Percentiles rank a stretch among this genome's conserved stretches.
Conservation (phyloP, 2,329 filamentous ascomycete species). For the Chaetomiaceae sp. region DNA sequence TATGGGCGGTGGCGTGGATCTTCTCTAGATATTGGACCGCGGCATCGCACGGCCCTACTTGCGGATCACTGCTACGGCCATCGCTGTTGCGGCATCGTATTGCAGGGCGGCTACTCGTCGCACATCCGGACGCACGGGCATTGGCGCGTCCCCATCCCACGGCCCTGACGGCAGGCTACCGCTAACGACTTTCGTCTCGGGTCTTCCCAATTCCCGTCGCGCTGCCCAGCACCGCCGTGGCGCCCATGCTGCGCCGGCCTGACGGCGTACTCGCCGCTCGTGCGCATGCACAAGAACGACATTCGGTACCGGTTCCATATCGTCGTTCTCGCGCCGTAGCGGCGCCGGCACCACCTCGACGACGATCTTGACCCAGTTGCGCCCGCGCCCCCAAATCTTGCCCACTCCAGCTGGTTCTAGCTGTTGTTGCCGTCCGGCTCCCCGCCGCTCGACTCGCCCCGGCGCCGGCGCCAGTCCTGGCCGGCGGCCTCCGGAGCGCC, state of each 20-base stretch:
- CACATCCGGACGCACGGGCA: conserved; percentile 58
- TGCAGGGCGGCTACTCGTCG: conserved; percentile 50
- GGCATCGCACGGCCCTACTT: no score
- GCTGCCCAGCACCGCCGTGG: conserved; percentile 55
- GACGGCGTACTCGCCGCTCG: conserved; percentile 71
- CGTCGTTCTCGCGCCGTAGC: conserved; percentile 36
- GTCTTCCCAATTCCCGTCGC: conserved; percentile 70
- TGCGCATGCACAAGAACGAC: conserved; percentile 63
- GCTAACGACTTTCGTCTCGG: conserved; percentile 29
- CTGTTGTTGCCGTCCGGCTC: conserved; percentile 30
- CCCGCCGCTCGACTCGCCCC: conserved; percentile 36
- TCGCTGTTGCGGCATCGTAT: conserved; percentile 47
- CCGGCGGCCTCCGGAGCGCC: conserved; percentile 55
- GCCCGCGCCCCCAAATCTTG: conserved; percentile 90
- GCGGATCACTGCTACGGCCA: no score
- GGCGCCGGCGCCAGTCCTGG: conserved; percentile 28
- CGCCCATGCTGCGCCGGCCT: conserved; percentile 81
- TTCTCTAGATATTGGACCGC: no score
- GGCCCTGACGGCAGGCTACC: background rate
- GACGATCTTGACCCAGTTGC: conserved; percentile 93
- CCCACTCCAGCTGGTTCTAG: conserved; percentile 67
- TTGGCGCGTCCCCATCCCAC: conserved; percentile 39
- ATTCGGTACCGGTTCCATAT: conserved; percentile 66
- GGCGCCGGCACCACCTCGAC: conserved; percentile 75
- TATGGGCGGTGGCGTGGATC: no score